Conservation (phyloP, 148 eudicot genomes). For the Talinum fruticosum region DNA sequence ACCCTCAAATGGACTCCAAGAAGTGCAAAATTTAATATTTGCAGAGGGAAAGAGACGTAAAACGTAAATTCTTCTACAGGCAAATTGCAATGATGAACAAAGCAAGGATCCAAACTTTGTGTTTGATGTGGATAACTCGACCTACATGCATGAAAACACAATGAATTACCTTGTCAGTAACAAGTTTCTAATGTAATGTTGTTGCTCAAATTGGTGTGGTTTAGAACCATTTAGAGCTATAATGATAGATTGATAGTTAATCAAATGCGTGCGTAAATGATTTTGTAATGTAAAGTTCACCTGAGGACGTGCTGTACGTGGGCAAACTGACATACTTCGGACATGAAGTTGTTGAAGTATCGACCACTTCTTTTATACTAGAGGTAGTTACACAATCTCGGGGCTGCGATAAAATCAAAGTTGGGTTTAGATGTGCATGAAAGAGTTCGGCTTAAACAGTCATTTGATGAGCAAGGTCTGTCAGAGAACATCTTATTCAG, state of each 20-base stretch:
- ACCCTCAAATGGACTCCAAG: neutral
- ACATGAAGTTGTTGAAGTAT: constrained; percentile 48
- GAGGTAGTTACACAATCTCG: constrained; percentile 58
- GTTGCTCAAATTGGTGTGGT: neutral
- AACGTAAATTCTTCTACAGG: neutral
- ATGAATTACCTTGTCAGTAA: neutral
- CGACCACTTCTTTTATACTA: constrained; percentile 19
- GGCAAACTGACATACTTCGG: constrained; percentile 86
- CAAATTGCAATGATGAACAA: constrained; percentile 13
- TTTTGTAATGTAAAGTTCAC: constrained; percentile 33
- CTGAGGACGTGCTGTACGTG: constrained; percentile 32
- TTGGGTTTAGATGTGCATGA: constrained; percentile 9
- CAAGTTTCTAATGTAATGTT: neutral
- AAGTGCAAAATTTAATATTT: neutral
- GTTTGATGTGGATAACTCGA: neutral
- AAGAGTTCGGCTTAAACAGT: neutral
- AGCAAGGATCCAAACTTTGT: constrained; percentile 13
- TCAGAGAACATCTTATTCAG: neutral
- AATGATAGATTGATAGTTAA: neutral
- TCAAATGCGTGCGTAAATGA: neutral
- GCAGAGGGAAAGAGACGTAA: neutral
- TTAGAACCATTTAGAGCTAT: neutral
- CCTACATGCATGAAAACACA: constrained; percentile 13
- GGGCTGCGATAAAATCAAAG: constrained; percentile 48
- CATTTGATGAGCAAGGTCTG: neutral